Evolutionary conservation across 495 filamentous ascomycete species (phyloP).

Genomic region (Xylaria venustula): DNA sequence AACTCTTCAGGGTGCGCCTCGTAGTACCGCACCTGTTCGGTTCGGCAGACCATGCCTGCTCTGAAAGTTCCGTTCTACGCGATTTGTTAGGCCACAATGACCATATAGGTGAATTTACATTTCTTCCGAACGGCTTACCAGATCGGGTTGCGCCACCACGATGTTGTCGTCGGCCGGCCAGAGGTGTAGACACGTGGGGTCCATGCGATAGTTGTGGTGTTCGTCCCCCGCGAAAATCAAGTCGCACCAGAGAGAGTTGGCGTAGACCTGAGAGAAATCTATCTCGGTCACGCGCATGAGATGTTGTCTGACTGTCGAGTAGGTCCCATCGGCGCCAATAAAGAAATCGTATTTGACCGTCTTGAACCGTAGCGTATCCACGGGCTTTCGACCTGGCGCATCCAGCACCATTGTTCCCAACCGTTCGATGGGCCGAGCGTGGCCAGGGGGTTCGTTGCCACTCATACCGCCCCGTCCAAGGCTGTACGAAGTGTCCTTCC

Average conservation of each 20-base stretch:
- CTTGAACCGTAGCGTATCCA: slow-evolving; percentile 38
- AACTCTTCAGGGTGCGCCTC: slow-evolving; percentile 48
- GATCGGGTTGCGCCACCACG: slow-evolving; percentile 79
- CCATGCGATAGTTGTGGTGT: slow-evolving; percentile 4
- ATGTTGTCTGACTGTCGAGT: slow-evolving; percentile 70
- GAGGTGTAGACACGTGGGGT: slow-evolving; percentile 72
- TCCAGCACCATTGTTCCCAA: too few relatives aligned
- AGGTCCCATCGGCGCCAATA: slow-evolving; percentile 78
- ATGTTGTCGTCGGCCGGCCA: slow-evolving; percentile 77
- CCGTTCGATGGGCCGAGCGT: too few relatives aligned
- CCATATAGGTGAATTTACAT: too few relatives aligned
- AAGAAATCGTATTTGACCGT: slow-evolving; percentile 68
- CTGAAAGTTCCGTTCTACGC: neutral
- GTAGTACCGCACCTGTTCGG: slow-evolving; percentile 38
- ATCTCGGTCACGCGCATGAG: slow-evolving; percentile 76
- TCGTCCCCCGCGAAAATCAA: slow-evolving; percentile 57
- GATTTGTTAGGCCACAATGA: too few relatives aligned
- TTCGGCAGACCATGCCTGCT: neutral
- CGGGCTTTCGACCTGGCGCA: too few relatives aligned
- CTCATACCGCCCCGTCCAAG: neutral
- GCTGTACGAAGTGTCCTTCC: neutral
- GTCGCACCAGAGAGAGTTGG: slow-evolving; percentile 83
- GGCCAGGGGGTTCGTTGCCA: too few relatives aligned
- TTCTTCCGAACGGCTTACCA: slow-evolving; percentile 22
- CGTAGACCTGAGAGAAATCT: slow-evolving; percentile 77